A percentile compares a stretch with the other conserved stretches of the same genome.
These are phyloP conservation scores for Thraustotheca clavata DNA, from an alignment of 352 stramenopile genomes.

Conservation along the genomic window DNA sequence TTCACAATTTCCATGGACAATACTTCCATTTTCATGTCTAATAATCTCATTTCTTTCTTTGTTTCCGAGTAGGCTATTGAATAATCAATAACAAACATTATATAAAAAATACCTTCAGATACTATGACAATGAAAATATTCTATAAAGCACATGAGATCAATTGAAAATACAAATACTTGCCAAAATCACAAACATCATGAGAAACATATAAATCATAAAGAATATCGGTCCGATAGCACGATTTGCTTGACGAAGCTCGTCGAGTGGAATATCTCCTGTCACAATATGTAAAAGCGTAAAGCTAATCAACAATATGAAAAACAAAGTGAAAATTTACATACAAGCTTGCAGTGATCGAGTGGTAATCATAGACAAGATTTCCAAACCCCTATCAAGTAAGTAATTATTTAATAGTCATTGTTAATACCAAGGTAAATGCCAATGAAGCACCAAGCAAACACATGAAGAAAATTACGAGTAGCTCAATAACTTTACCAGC, in stretches of 20 bases:
- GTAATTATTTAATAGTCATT: no score
- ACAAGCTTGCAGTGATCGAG: slow-evolving; percentile 14
- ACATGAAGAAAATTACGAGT: slow-evolving; percentile 12
- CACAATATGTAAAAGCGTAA: slow-evolving; percentile 18
- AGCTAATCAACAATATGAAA: slow-evolving; percentile 4
- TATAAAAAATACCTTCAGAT: background rate
- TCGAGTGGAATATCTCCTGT: slow-evolving; percentile 15
- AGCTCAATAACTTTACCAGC: slow-evolving; percentile 16
- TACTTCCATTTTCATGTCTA: background rate
- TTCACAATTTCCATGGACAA: slow-evolving; percentile 12
- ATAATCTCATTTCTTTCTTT: slow-evolving; percentile 12
- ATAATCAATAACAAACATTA: background rate
- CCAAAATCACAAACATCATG: slow-evolving; percentile 22
- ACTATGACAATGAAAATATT: slow-evolving; percentile 23
- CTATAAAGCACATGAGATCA: slow-evolving; percentile 10
- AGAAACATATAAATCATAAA: slow-evolving; percentile 17
- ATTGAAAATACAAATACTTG: background rate
- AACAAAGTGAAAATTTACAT: background rate
- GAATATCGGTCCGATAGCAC: slow-evolving; percentile 8
- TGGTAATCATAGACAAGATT: slow-evolving; percentile 15
- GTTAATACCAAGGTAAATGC: slow-evolving; percentile 9
- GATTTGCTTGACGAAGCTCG: slow-evolving; percentile 10
- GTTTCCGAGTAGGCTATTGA: slow-evolving; percentile 17
- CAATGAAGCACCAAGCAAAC: background rate
- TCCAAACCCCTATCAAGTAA: slow-evolving; percentile 7